Conservation (phyloP, 345 rosid genomes). For the Cardiospermum halicacabum region DNA sequence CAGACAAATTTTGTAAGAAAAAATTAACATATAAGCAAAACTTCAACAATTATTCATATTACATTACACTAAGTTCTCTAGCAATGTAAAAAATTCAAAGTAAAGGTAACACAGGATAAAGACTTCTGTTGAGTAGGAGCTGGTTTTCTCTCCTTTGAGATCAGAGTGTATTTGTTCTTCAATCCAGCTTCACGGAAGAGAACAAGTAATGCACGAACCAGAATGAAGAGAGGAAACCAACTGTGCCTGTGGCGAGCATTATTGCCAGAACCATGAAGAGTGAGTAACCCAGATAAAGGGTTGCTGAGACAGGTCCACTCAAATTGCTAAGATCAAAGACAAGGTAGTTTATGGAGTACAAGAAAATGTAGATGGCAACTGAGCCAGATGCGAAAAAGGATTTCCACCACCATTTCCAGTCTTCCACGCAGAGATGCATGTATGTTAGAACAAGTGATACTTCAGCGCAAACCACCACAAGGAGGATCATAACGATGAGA, state of each 20-base stretch:
- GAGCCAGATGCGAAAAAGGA: conserved; percentile 77
- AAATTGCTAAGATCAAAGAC: conserved; percentile 57
- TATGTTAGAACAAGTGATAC: conserved; percentile 66
- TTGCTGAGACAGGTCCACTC: conserved; percentile 69
- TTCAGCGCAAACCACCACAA: conserved; percentile 69
- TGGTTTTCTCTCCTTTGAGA: neutral
- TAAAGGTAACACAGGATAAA: conserved; percentile 5
- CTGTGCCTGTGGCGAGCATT: conserved; percentile 66
- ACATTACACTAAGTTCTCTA: conserved; percentile 28
- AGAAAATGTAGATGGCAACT: conserved; percentile 63
- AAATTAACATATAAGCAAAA: conserved; percentile 20
- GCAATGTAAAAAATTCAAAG: conserved; percentile 5
- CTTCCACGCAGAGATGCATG: conserved; percentile 77
- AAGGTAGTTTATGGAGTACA: conserved; percentile 60
- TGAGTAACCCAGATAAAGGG: conserved; percentile 64
- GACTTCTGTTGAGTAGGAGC: neutral
- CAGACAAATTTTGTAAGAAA: conserved; percentile 5
- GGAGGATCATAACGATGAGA: conserved; percentile 52
- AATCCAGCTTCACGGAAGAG: conserved; percentile 74
- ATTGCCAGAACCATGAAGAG: conserved; percentile 66
- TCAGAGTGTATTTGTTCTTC: conserved; percentile 19
- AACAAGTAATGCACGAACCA: conserved; percentile 75
- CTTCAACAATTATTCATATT: conserved; percentile 26
- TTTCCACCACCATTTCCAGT: conserved; percentile 83
- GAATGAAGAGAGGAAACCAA: conserved; percentile 70